Conservation (phyloP, 768 basidiomycete species). For the Russula ochroleuca region DNA sequence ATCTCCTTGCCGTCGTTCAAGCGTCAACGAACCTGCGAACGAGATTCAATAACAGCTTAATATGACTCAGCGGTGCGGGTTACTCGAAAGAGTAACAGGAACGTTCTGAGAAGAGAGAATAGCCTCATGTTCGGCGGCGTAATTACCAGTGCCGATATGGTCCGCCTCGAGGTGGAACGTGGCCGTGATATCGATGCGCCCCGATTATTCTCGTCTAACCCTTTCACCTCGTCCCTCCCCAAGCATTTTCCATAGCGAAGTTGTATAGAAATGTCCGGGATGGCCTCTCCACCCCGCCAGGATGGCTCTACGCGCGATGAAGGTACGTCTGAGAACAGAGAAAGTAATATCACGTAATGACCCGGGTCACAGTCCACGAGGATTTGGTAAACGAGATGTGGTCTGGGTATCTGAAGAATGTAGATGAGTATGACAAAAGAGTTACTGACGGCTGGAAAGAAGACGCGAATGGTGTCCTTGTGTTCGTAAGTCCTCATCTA, state of each 20-base stretch:
- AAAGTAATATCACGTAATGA: neutral
- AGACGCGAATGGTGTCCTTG: constrained; percentile 20
- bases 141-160: too few species aligned
- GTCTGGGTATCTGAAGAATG: constrained; percentile 18
- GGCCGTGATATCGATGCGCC: neutral
- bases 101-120: neutral
- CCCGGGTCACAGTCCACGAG: neutral
- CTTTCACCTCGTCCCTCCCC: neutral
- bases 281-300: neutral
- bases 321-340: neutral
- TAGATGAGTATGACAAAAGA: constrained; percentile 10
- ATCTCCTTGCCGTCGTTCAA: too few species aligned
- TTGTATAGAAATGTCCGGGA: neutral
- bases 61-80: too few species aligned
- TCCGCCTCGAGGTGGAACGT: neutral
- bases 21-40: too few species aligned
- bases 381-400: constrained; percentile 18
- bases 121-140: neutral
- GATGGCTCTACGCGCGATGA: neutral
- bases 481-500: constrained; percentile 19
- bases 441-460: constrained; percentile 21
- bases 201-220: neutral
- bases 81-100: neutral
- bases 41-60: too few species aligned
- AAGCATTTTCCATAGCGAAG: neutral